Conservation (phyloP, 495 filamentous ascomycete species). For the Aspergillus hancockii region DNA sequence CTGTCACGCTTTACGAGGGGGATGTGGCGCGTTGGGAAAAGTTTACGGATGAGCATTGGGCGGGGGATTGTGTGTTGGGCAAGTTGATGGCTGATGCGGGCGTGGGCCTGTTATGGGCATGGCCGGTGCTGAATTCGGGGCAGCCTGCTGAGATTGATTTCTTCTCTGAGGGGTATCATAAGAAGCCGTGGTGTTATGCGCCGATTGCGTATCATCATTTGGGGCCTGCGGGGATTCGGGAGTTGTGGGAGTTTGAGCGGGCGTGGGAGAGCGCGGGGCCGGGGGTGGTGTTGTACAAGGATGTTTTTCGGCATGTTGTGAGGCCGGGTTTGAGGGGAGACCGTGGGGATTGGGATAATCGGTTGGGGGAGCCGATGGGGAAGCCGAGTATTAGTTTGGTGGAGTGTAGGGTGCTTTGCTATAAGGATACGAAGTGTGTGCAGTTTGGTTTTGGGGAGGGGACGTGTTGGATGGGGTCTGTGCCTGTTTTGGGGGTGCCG, state of each 20-base stretch:
- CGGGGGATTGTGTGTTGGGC: constrained; percentile 48
- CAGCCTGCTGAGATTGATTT: constrained; percentile 43
- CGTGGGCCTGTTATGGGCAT: constrained; percentile 34
- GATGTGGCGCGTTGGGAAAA: constrained; percentile 31
- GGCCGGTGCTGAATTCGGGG: constrained; percentile 36
- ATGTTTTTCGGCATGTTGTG: constrained; percentile 15
- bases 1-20: constrained; percentile 20
- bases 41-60: constrained; percentile 35
- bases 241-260: constrained; percentile 41
- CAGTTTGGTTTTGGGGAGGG: constrained; percentile 38
- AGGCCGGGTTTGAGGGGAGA: constrained; percentile 2
- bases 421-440: constrained; percentile 33
- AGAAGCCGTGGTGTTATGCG: constrained; percentile 50
- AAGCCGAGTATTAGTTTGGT: constrained; percentile 17
- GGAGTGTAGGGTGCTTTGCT: constrained; percentile 40
- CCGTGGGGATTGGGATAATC: constrained; percentile 36
- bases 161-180: constrained; percentile 34
- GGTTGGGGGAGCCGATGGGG: constrained; percentile 13
- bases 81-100: constrained; percentile 40
- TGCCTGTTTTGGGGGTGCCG: constrained; percentile 19
- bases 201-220: constrained; percentile 52
- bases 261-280: constrained; percentile 30
- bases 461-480: constrained; percentile 31
- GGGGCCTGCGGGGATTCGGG: constrained; percentile 37
- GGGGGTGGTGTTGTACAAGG: constrained; percentile 13